Evolutionary conservation across 2,329 filamentous ascomycete species (phyloP).

Genomic region (Aspergillus sergii): DNA sequence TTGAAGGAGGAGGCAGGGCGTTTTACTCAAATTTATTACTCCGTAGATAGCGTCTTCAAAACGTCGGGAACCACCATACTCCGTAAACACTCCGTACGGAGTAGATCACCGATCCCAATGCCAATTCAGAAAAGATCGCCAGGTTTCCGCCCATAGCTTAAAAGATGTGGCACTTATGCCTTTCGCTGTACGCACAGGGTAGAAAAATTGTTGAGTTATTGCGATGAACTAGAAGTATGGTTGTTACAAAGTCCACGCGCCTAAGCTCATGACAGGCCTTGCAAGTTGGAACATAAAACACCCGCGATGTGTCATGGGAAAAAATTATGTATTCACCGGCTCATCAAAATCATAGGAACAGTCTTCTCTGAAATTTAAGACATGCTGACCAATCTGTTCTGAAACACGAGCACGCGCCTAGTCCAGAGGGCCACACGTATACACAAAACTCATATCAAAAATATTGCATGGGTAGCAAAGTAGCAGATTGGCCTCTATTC

Average conservation of each 20-base stretch:
- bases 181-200: background rate
- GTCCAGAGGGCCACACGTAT: constrained; percentile 11
- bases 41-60: background rate
- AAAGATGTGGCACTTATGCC: background rate
- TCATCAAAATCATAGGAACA: constrained; percentile 33
- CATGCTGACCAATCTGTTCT: constrained; percentile 27
- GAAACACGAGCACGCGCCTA: constrained; percentile 21
- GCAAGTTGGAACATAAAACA: background rate
- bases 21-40: background rate
- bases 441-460: background rate
- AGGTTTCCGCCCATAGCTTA: background rate
- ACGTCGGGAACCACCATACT: too few species aligned
- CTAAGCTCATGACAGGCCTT: background rate
- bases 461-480: constrained; percentile 9
- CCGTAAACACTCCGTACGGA: too few species aligned
- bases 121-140: background rate
- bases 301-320: background rate
- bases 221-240: background rate
- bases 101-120: background rate
- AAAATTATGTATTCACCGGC: constrained; percentile 6
- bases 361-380: constrained; percentile 32
- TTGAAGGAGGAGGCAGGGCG: background rate
- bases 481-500: constrained; percentile 11
- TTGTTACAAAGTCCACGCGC: background rate
- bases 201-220: background rate